Percentiles rank a stretch among this genome's conserved stretches.
These are phyloP conservation scores for Naganishia sp. DNA, from an alignment of 1,284 basidiomycete genomes.

Conservation along the genomic window DNA sequence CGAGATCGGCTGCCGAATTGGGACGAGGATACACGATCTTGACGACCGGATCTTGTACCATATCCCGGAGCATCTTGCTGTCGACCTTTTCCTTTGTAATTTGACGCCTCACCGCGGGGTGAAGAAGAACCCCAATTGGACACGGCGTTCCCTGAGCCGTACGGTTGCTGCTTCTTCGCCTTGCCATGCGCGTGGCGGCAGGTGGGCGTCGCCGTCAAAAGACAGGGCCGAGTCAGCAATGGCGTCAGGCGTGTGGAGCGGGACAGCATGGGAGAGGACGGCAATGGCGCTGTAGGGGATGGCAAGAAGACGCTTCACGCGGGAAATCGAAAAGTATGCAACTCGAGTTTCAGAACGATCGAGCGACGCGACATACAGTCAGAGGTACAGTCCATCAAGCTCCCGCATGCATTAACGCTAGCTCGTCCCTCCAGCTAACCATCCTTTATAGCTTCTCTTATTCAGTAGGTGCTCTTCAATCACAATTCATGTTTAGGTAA, in stretches of 20 bases:
- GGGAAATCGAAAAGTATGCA: not conserved
- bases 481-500: no score
- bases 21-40: not conserved
- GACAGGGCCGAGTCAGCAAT: not conserved
- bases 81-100: conserved; percentile 8
- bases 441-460: no score
- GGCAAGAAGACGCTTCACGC: not conserved
- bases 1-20: conserved; percentile 3
- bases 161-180: conserved; percentile 19
- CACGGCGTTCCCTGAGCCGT: not conserved
- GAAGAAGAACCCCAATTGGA: conserved; percentile 2
- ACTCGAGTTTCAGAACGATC: conserved; percentile 14
- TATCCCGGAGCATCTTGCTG: not conserved
- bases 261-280: conserved; percentile 1
- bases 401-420: not conserved
- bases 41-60: not conserved
- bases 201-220: not conserved
- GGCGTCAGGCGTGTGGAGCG: not conserved
- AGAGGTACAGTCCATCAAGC: not conserved
- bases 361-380: not conserved
- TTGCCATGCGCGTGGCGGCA: conserved; percentile 18
- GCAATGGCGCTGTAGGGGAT: not conserved
- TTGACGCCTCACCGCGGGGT: not conserved
- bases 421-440: no score
- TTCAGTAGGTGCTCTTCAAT: no score